Conservation (phyloP, 2,329 filamentous ascomycete species). For the Aspergillus sergii region DNA sequence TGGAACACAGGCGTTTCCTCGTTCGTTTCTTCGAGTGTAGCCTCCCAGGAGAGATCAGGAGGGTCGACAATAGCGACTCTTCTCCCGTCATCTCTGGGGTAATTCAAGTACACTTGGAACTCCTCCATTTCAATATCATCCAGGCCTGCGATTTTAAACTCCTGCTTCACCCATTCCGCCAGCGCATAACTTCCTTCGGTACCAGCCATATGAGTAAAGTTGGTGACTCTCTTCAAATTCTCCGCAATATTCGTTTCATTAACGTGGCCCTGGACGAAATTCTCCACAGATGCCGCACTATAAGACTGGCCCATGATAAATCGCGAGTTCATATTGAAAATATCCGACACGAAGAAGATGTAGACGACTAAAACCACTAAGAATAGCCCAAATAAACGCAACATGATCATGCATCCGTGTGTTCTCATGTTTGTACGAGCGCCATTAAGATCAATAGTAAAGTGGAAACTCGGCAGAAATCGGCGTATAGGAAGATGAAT, state of each 20-base stretch:
- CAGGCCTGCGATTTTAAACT: constrained; percentile 72
- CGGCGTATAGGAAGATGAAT: constrained; percentile 55
- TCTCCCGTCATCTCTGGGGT: constrained; percentile 75
- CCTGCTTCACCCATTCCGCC: constrained; percentile 78
- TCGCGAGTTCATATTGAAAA: constrained; percentile 70
- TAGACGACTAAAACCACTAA: constrained; percentile 79
- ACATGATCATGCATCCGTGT: constrained; percentile 67
- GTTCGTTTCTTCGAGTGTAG: constrained; percentile 80
- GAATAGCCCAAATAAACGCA: constrained; percentile 73
- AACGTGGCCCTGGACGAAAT: constrained; percentile 72
- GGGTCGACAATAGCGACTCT: constrained; percentile 77
- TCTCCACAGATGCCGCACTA: constrained; percentile 78
- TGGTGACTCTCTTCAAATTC: constrained; percentile 75
- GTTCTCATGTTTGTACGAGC: constrained; percentile 43
- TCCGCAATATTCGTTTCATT: constrained; percentile 71
- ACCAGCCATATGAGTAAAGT: constrained; percentile 89
- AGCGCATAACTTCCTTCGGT: constrained; percentile 88
- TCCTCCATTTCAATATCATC: constrained; percentile 76
- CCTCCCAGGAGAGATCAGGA: constrained; percentile 72
- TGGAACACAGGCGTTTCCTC: constrained; percentile 81
- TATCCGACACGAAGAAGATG: constrained; percentile 79
- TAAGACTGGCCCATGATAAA: constrained; percentile 71
- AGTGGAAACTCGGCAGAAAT: constrained; percentile 46
- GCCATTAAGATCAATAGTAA: constrained; percentile 42
- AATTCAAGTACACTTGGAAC: constrained; percentile 90